phyloP scores from a whole-genome alignment of 2,329 filamentous ascomycete genomes.

The Aspergillus fijiensis region DNA sequence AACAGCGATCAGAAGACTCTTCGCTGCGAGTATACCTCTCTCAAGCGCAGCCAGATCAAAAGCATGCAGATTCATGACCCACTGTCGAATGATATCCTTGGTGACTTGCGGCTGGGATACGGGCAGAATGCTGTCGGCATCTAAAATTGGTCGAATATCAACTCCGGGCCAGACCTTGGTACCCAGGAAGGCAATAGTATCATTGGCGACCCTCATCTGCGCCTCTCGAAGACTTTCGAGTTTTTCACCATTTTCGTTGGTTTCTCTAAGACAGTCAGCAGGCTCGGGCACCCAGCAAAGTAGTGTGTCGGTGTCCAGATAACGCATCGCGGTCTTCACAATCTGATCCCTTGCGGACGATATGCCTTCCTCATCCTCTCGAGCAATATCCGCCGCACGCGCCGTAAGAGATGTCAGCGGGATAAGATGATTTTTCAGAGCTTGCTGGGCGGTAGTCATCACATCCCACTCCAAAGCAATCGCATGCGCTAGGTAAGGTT shows the following conservation, averaged over 20 bases:
- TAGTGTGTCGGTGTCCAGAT: slow-evolving; percentile 87
- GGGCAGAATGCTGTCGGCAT: slow-evolving; percentile 73
- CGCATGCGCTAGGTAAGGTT: slow-evolving; percentile 77
- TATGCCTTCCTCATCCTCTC: slow-evolving; percentile 60
- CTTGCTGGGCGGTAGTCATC: slow-evolving; percentile 77
- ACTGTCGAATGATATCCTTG: slow-evolving; percentile 72
- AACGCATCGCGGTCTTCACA: slow-evolving; percentile 70
- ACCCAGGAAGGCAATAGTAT: slow-evolving; percentile 70
- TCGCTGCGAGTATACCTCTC: slow-evolving; percentile 77
- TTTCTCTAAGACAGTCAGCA: slow-evolving; percentile 52
- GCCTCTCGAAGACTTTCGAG: slow-evolving; percentile 65
- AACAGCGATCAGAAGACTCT: slow-evolving; percentile 77
- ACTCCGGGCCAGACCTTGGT: slow-evolving; percentile 80
- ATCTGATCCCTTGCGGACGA: slow-evolving; percentile 62
- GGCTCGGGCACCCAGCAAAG: slow-evolving; percentile 79
- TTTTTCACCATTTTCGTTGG: slow-evolving; percentile 45
- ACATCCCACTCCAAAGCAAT: slow-evolving; percentile 93
- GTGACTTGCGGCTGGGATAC: slow-evolving; percentile 70
- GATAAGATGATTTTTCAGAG: slow-evolving; percentile 81
- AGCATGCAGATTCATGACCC: slow-evolving; percentile 69
- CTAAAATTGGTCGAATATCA: slow-evolving; percentile 76
- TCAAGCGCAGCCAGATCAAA: slow-evolving; percentile 89
- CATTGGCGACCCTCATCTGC: slow-evolving; percentile 68
- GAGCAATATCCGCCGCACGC: slow-evolving; percentile 76
- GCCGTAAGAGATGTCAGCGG: slow-evolving; percentile 83